These are phyloP conservation scores for Aspergillus biplanus DNA, from an alignment of 495 filamentous ascomycete genomes.

Conservation along the genomic window DNA sequence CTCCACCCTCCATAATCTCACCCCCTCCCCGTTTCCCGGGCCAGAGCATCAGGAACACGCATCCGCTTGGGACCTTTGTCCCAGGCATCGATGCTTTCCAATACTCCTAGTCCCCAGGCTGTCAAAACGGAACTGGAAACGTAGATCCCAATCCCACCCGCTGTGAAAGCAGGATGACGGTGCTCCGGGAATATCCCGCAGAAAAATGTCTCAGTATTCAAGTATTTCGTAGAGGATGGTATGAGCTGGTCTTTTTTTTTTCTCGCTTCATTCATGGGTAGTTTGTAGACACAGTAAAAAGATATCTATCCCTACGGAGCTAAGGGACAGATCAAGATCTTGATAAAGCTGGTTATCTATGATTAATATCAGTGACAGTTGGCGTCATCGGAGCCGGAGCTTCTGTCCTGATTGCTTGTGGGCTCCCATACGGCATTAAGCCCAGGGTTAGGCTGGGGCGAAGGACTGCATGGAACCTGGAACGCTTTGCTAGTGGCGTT, in stretches of 20 bases:
- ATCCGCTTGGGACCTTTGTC: neutral
- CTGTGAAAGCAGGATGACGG: neutral
- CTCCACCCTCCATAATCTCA: neutral
- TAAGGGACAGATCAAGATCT: constrained; percentile 14
- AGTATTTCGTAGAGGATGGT: neutral
- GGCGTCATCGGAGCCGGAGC: constrained; percentile 11
- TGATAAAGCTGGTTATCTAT: constrained; percentile 21
- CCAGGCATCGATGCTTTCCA: too few relatives aligned
- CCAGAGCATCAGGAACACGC: constrained; percentile 11
- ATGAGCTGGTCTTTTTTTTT: neutral
- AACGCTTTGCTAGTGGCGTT: too few relatives aligned
- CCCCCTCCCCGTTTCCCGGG: constrained; percentile 5
- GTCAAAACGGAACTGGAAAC: constrained; percentile 16
- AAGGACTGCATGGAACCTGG: too few relatives aligned
- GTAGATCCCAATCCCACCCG: constrained; percentile 14
- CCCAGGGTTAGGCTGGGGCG: neutral
- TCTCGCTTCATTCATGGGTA: neutral
- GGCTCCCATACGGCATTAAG: neutral
- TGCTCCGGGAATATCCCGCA: neutral
- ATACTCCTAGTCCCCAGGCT: neutral
- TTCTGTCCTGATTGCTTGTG: neutral
- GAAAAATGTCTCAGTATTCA: neutral
- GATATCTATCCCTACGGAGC: neutral
- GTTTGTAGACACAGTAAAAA: neutral
- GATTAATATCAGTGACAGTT: constrained; percentile 18